Base-by-base conservation (phyloP, 306 rosid genomes). In the Hippophae rhamnoides region DNA sequence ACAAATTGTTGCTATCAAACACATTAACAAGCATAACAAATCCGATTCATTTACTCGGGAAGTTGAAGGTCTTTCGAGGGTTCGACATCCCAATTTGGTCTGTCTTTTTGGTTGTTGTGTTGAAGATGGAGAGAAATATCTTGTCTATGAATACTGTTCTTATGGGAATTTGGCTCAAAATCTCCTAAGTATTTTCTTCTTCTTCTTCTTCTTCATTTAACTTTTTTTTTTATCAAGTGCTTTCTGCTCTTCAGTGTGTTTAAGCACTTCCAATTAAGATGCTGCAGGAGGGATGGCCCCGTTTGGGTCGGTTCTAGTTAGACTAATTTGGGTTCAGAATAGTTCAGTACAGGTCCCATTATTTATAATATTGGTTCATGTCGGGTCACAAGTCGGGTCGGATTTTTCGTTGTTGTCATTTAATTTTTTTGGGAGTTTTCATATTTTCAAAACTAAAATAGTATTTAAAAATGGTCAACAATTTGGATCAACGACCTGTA, bases 51-150 rank as follows among this genome's bases (percentile, higher is more conserved):
- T 90, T 70, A 64, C 75, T 2, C 47, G 84, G 42, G 97, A 90
- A 67, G 85, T 87, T 6, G 74, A 80, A 41, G 78, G 78, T 9
- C 95, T 90, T 61, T 82, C 97, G 0, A 84, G 84, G 82, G 74
- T 87, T 76, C 86, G 97, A 5, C 97, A 90, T 57, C 90, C 82
- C 0, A 78, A 87, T 69, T 61, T 90, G 31, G 97, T 90, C 58
- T 84, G 85, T 51, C 78, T 90, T 8, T 75, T 90, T 44, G 97
- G 97, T 1, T 81, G 81, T 61, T 87, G 97, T 56, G 64, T 73
- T 6, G 85, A 90, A 44, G 82, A 60, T 26, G 90, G 82, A 0
- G 83, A 87, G 13, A 78, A 75, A 47, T 90, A 82, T 72, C 78
- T 90, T 6, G 95, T 90, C 44, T 84, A 90, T 23, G 97, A 90